A percentile compares a stretch with the other conserved stretches of the same genome.
Evolutionary conservation across 495 filamentous ascomycete species (phyloP).

Genomic region (Patellaria atrata): DNA sequence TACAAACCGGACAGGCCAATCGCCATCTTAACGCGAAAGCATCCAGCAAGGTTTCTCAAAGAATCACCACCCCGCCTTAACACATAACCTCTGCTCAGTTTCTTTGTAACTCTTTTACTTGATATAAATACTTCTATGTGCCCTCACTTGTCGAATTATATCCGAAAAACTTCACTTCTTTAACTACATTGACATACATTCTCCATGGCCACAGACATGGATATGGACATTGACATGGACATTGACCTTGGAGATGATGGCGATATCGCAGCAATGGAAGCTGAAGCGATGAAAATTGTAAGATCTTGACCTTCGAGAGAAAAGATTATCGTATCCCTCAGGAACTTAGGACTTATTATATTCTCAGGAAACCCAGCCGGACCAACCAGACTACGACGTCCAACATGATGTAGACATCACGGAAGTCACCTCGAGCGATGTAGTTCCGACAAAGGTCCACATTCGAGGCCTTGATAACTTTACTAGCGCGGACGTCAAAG

Average conservation of each 20-base stretch:
- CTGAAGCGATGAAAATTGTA: background rate
- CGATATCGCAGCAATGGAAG: background rate
- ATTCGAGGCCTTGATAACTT: slow-evolving; percentile 71
- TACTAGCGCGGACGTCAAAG: slow-evolving; percentile 58
- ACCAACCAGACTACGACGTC: background rate
- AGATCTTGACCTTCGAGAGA: background rate
- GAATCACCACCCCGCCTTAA: too few species aligned
- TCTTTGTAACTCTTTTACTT: too few species aligned
- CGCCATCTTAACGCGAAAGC: too few species aligned
- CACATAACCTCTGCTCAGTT: too few species aligned
- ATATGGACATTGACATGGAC: slow-evolving; percentile 11
- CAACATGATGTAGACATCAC: background rate
- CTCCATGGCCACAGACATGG: too few species aligned
- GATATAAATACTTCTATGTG: too few species aligned
- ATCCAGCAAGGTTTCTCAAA: too few species aligned
- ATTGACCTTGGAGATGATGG: slow-evolving; percentile 7
- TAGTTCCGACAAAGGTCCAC: slow-evolving; percentile 55
- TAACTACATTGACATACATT: too few species aligned
- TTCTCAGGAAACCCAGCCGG: background rate
- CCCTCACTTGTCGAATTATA: too few species aligned
- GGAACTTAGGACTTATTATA: background rate
- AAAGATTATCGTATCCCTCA: background rate
- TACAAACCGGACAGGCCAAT: too few species aligned
- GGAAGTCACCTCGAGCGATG: background rate
- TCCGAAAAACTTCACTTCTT: too few species aligned